phyloP scores from a whole-genome alignment of 2,329 filamentous ascomycete genomes.

The Ophiostoma ips region DNA sequence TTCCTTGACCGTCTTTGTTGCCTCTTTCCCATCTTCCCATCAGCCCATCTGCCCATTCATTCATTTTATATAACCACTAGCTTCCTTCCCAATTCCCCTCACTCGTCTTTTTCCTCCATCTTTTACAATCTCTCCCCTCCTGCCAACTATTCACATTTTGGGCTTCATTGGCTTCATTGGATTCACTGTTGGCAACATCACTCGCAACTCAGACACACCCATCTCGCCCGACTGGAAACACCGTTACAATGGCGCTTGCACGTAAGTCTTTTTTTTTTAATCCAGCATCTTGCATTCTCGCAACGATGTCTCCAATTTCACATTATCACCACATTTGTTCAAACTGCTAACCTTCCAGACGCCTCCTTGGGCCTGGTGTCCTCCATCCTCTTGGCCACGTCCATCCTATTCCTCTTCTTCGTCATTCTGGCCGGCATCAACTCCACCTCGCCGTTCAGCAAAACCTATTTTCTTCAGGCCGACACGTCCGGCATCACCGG shows the following conservation, averaged over 20 bases:
- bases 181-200: background rate
- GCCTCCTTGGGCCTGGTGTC: constrained; percentile 27
- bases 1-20: constrained; percentile 4
- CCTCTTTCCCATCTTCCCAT: background rate
- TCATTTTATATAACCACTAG: background rate
- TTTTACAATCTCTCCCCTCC: background rate
- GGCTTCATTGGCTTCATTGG: no score
- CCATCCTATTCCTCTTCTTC: constrained; percentile 43
- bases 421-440: constrained; percentile 42
- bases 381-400: constrained; percentile 35
- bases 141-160: background rate
- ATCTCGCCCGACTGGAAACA: background rate
- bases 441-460: constrained; percentile 43
- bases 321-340: background rate
- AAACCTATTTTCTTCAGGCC: constrained; percentile 76
- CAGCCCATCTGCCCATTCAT: background rate
- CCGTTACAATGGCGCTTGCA: background rate
- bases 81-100: background rate
- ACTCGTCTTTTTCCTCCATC: background rate
- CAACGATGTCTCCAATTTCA: no score
- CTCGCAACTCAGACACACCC: background rate
- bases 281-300: background rate
- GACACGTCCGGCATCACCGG: constrained; percentile 59
- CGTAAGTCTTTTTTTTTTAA: no score
- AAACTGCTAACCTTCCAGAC: constrained; percentile 19